These are phyloP conservation scores for Xylaria sp. DNA, from an alignment of 2,329 filamentous ascomycete species.

Conservation along the genomic window DNA sequence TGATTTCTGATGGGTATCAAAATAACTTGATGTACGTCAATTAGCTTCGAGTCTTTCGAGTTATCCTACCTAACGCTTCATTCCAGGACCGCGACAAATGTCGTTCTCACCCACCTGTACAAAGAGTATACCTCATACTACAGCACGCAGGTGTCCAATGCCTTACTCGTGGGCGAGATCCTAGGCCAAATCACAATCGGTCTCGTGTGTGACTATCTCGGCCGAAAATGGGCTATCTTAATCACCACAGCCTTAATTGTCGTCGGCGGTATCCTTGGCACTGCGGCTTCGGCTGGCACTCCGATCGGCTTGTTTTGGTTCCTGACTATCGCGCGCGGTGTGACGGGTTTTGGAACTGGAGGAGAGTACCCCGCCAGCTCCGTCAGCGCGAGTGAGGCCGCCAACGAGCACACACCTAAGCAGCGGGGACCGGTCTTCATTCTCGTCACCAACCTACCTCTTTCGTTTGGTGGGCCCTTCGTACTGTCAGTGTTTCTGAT, in stretches of 20 bases:
- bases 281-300: constrained; percentile 27
- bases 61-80: not conserved
- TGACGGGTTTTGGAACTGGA: constrained; percentile 28
- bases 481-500: constrained; percentile 26
- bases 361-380: constrained; percentile 33
- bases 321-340: constrained; percentile 22
- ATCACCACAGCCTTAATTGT: constrained; percentile 29
- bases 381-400: constrained; percentile 28
- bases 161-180: constrained; percentile 30
- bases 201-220: constrained; percentile 28
- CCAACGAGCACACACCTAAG: constrained; percentile 23
- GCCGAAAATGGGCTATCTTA: constrained; percentile 32
- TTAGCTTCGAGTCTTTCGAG: not conserved
- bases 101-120: constrained; percentile 27
- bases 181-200: constrained; percentile 28
- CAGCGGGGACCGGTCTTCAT: constrained; percentile 29
- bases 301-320: constrained; percentile 32
- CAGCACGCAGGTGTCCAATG: constrained; percentile 30
- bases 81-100: constrained; percentile 28
- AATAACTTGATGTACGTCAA: constrained; percentile 28
- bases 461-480: constrained; percentile 28
- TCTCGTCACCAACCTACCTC: constrained; percentile 27
- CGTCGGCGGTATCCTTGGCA: constrained; percentile 28
- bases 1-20: constrained; percentile 33
- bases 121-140: constrained; percentile 26